Evolutionary conservation across 768 basidiomycete species (phyloP).

Genomic region (Tremella yokohamensis): DNA sequence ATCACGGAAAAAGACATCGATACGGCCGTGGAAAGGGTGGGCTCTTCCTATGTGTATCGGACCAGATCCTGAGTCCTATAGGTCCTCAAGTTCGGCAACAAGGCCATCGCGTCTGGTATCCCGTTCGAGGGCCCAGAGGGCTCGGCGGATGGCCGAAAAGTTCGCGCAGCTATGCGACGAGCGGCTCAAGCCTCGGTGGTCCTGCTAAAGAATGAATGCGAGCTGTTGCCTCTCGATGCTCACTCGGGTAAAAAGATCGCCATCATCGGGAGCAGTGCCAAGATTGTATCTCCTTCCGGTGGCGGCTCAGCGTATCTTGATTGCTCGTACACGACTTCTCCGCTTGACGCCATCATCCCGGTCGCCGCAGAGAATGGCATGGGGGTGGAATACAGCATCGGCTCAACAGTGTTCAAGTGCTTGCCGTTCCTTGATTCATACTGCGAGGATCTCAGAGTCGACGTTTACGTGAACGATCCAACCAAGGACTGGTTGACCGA

Average conservation of each 20-base stretch:
- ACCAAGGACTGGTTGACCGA: too few species aligned
- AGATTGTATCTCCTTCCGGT: slow-evolving; percentile 53
- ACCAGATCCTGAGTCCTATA: too few species aligned
- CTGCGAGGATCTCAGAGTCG: too few species aligned
- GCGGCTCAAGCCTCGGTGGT: slow-evolving; percentile 67
- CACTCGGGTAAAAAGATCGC: slow-evolving; percentile 58
- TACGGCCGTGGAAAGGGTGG: too few species aligned
- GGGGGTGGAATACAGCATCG: slow-evolving; percentile 60
- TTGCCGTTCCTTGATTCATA: slow-evolving; percentile 68
- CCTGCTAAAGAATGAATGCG: slow-evolving; percentile 66
- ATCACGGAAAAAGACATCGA: too few species aligned
- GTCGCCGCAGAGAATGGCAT: too few species aligned
- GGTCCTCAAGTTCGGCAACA: too few species aligned
- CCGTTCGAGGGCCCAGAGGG: too few species aligned
- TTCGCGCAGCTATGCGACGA: slow-evolving; percentile 62
- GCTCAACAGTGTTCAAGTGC: slow-evolving; percentile 62
- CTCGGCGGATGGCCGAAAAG: slow-evolving; percentile 34
- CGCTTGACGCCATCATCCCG: slow-evolving; percentile 59
- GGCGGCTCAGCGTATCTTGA: slow-evolving; percentile 71
- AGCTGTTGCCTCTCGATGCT: slow-evolving; percentile 58
- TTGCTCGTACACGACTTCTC: slow-evolving; percentile 64
- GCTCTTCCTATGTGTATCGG: too few species aligned
- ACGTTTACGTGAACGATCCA: too few species aligned
- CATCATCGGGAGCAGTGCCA: slow-evolving; percentile 60
- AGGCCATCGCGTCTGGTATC: too few species aligned